Evolutionary conservation across 129 eudicot genomes (phyloP).

Genomic region (Tagetes patula): DNA sequence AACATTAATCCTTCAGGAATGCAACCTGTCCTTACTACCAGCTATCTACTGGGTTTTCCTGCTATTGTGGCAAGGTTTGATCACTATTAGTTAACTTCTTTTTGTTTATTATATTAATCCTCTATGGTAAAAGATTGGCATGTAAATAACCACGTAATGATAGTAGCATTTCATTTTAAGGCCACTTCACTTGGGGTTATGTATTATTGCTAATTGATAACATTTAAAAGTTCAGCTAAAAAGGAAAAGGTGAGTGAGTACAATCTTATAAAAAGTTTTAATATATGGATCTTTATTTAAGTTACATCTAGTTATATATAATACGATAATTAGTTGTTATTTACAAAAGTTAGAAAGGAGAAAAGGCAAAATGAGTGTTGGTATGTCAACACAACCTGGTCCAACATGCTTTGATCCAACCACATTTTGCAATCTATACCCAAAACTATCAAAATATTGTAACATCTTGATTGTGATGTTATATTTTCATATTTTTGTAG

Average conservation of each 20-base stretch:
- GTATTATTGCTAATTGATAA: neutral
- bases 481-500: conserved; percentile 3
- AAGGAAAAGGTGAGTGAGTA: neutral
- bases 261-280: neutral
- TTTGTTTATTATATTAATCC: neutral
- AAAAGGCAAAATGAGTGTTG: conserved; percentile 4
- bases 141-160: conserved; percentile 1
- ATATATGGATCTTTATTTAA: neutral
- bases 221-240: neutral
- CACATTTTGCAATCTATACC: neutral
- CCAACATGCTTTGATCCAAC: neutral
- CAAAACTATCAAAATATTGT: neutral
- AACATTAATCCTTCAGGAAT: conserved; percentile 98
- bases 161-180: neutral
- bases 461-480: conserved; percentile 20
- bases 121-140: neutral
- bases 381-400: neutral
- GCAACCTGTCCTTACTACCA: conserved; percentile 92
- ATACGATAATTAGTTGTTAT: neutral
- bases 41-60: conserved; percentile 86
- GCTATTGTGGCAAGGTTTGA: conserved; percentile 80
- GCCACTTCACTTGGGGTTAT: neutral
- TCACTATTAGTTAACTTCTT: neutral
- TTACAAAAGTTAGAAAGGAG: neutral
- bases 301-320: neutral